Evolutionary conservation across 352 stramenopile genomes (phyloP).

Genomic region (Phytophthora quininea): DNA sequence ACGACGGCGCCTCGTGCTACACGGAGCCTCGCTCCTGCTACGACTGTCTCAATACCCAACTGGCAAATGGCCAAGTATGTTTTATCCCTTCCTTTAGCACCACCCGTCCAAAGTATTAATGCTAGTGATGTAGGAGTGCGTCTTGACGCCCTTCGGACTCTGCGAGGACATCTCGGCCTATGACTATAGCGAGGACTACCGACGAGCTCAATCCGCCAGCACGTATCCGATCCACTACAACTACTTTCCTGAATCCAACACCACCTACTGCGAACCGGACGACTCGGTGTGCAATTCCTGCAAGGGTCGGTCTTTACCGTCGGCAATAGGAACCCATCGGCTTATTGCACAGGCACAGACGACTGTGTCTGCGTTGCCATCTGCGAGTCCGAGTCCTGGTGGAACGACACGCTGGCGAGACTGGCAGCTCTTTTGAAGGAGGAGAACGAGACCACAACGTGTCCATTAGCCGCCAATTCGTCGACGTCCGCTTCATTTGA

Average conservation of each 20-base stretch:
- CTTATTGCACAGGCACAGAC: conserved; percentile 47
- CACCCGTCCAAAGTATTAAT: neutral
- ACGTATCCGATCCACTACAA: conserved; percentile 60
- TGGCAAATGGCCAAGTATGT: conserved; percentile 41
- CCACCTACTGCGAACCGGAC: conserved; percentile 55
- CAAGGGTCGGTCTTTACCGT: conserved; percentile 40
- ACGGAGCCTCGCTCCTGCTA: conserved; percentile 60
- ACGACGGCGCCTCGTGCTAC: conserved; percentile 35
- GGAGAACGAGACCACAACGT: conserved; percentile 27
- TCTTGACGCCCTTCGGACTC: conserved; percentile 52
- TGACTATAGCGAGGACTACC: conserved; percentile 57
- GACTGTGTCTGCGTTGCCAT: conserved; percentile 60
- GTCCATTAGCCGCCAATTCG: conserved; percentile 42
- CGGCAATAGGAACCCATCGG: conserved; percentile 49
- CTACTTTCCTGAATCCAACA: conserved; percentile 60
- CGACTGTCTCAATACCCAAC: conserved; percentile 60
- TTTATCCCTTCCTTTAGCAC: conserved; percentile 9
- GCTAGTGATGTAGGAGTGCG: conserved; percentile 37
- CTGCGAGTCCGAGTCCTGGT: conserved; percentile 55
- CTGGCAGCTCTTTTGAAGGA: conserved; percentile 29
- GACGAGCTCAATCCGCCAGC: conserved; percentile 32
- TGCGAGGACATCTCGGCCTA: conserved; percentile 51
- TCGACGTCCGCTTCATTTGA: conserved; percentile 19
- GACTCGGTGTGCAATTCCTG: conserved; percentile 49
- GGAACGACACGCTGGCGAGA: conserved; percentile 43